Percentiles rank a stretch among this genome's conserved stretches.
phyloP scores from a whole-genome alignment of 768 basidiomycete genomes.

The Coprinopsis sp. region DNA sequence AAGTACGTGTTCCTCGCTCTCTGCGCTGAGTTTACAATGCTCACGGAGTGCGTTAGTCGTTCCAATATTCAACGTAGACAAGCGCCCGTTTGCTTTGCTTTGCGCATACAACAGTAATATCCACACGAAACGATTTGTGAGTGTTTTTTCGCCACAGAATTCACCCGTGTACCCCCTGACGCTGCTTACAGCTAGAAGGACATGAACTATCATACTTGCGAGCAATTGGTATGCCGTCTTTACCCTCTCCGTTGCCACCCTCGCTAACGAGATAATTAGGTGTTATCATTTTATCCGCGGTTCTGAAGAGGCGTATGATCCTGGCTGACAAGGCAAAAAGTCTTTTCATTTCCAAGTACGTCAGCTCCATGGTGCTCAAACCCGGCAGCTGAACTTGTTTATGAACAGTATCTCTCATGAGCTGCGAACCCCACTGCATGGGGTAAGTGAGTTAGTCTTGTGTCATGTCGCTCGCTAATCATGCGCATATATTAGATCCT shows the following conservation, averaged over 20 bases:
- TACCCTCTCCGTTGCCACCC: conserved; percentile 3
- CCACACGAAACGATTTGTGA: conserved; percentile 75
- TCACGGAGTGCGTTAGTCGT: conserved; percentile 49
- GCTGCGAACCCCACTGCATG: conserved; percentile 86
- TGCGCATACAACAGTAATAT: conserved; percentile 88
- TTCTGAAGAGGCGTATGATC: conserved; percentile 88
- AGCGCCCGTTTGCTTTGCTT: conserved; percentile 84
- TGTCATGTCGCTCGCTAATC: neutral
- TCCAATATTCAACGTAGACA: conserved; percentile 90
- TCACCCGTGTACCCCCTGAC: conserved; percentile 10
- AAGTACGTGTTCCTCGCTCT: conserved; percentile 44
- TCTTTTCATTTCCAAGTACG: conserved; percentile 86
- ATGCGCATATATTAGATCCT: conserved; percentile 51
- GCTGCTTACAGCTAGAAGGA: conserved; percentile 67
- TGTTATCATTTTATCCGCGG: conserved; percentile 90
- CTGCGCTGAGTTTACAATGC: conserved; percentile 1
- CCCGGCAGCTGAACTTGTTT: conserved; percentile 1
- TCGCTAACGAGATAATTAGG: conserved; percentile 32
- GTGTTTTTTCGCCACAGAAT: conserved; percentile 17
- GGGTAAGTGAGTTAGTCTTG: conserved; percentile 42
- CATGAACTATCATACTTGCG: conserved; percentile 88
- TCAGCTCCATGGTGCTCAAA: neutral
- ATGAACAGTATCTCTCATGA: conserved; percentile 78
- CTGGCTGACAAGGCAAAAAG: conserved; percentile 93
- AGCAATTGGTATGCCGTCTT: conserved; percentile 61